Percentiles rank a stretch among this genome's conserved stretches.
phyloP scores from a whole-genome alignment of 306 rosid genomes.

The Rosa lucieae region DNA sequence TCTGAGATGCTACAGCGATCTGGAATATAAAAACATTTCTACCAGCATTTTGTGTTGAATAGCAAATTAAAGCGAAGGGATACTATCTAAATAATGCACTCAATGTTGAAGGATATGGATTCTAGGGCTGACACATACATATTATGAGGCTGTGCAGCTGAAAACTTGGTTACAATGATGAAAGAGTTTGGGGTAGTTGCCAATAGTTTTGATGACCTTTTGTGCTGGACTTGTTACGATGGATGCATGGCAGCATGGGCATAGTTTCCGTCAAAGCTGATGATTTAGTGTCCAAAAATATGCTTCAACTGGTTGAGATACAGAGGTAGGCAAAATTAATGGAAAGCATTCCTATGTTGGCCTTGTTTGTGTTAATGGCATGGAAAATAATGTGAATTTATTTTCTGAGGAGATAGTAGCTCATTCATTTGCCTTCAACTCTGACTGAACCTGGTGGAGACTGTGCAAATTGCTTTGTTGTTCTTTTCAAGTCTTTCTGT shows the following conservation, averaged over 20 bases:
- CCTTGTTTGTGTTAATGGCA: not conserved
- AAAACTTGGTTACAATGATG: not conserved
- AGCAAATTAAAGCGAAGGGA: not conserved
- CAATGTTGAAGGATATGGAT: not conserved
- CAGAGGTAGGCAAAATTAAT: not conserved
- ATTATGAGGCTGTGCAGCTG: not conserved
- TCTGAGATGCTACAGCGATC: not conserved
- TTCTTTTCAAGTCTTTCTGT: not conserved
- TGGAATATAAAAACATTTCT: not conserved
- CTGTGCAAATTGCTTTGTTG: not conserved
- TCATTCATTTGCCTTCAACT: not conserved
- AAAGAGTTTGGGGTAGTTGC: not conserved
- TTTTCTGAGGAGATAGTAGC: not conserved
- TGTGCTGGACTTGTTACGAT: not conserved
- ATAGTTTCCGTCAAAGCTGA: not conserved
- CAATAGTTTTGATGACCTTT: not conserved
- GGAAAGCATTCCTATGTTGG: not conserved
- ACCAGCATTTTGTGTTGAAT: not conserved
- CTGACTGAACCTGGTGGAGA: not conserved
- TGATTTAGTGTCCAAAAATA: not conserved
- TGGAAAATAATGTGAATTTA: not conserved
- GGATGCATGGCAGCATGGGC: not conserved
- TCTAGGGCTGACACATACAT: not conserved
- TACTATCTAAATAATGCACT: not conserved
- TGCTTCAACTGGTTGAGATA: not conserved